Evolutionary conservation across 2,329 filamentous ascomycete genomes (phyloP).

Genomic region (Catunica adiposa): DNA sequence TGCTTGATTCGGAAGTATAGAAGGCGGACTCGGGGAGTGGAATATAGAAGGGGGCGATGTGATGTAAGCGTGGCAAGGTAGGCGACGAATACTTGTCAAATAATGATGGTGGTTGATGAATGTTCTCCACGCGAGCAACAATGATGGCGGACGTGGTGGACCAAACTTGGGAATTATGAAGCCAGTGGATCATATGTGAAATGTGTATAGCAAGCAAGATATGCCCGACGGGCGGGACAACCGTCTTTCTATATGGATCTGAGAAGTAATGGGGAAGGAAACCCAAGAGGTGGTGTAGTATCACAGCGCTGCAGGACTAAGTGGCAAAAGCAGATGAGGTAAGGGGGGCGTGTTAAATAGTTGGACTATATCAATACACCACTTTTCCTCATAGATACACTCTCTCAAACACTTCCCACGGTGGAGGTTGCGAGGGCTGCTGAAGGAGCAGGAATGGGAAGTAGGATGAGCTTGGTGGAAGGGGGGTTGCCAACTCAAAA

Average conservation of each 20-base stretch:
- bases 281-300: constrained; percentile 2
- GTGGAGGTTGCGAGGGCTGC: background rate
- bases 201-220: background rate
- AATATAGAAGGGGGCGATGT: background rate
- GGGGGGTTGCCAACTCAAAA: constrained; percentile 1
- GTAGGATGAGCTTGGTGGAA: background rate
- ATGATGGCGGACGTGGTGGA: background rate
- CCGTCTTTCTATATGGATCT: background rate
- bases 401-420: no score
- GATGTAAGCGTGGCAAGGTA: background rate
- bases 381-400: no score
- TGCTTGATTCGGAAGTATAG: background rate
- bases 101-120: background rate
- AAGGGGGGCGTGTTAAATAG: background rate
- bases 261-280: background rate
- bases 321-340: background rate
- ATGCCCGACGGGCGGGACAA: background rate
- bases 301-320: background rate
- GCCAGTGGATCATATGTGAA: background rate
- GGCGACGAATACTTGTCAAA: background rate
- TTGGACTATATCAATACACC: background rate
- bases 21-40: background rate
- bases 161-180: background rate
- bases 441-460: background rate
- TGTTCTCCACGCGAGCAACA: background rate